These are phyloP conservation scores for Zostera marina DNA, from an alignment of 116 monocot genomes.

Conservation along the genomic window DNA sequence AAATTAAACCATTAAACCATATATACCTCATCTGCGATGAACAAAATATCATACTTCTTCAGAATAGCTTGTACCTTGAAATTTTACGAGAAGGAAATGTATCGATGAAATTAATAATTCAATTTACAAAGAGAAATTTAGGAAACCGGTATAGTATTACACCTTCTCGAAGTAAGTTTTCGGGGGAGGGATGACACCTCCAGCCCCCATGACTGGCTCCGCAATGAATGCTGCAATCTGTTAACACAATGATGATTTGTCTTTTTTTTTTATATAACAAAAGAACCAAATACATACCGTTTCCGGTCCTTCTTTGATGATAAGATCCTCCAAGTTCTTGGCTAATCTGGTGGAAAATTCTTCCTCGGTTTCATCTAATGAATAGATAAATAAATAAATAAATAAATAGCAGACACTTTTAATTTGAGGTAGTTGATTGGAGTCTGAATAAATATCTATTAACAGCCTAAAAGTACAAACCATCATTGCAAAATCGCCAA, in stretches of 20 bases:
- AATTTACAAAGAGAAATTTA: too few species aligned
- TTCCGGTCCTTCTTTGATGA: constrained; percentile 90
- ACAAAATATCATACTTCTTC: constrained; percentile 92
- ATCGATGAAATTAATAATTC: not conserved
- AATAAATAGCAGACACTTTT: not conserved
- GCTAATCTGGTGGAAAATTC: constrained; percentile 86
- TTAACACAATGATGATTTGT: not conserved
- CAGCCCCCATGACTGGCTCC: constrained; percentile 97
- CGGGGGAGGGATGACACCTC: constrained; percentile 93
- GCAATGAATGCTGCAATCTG: constrained; percentile 99
- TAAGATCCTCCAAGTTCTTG: constrained; percentile 87
- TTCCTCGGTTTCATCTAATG: constrained; percentile 87
- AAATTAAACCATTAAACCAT: not conserved
- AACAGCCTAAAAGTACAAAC: too few species aligned
- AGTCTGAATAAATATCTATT: too few species aligned
- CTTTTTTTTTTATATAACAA: not conserved
- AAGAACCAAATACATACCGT: constrained; percentile 29
- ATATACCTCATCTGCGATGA: constrained; percentile 96
- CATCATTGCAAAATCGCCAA: constrained; percentile 90
- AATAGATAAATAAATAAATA: not conserved
- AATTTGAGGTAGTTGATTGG: too few species aligned
- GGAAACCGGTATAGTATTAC: not conserved
- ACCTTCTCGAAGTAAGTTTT: constrained; percentile 98
- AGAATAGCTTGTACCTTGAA: constrained; percentile 85
- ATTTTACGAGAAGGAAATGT: not conserved